A percentile compares a stretch with the other conserved stretches of the same genome.
These are phyloP conservation scores for Pseudogymnoascus sp. DNA, from an alignment of 2,329 filamentous ascomycete genomes.

Conservation along the genomic window DNA sequence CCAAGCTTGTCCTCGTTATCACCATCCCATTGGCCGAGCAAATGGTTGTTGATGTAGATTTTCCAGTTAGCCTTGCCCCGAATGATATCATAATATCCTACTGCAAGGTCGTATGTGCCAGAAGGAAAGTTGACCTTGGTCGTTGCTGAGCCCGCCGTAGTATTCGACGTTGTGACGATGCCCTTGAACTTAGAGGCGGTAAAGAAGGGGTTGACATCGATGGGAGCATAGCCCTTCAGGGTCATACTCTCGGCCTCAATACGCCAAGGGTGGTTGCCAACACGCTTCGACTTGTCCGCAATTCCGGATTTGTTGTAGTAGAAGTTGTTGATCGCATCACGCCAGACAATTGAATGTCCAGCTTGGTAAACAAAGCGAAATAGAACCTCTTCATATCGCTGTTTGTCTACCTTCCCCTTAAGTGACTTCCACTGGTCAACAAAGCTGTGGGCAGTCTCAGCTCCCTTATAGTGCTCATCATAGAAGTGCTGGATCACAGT, in stretches of 20 bases:
- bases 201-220: conserved; percentile 49
- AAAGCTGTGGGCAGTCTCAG: conserved; percentile 53
- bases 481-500: conserved; percentile 63
- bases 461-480: conserved; percentile 52
- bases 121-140: conserved; percentile 39
- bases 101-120: conserved; percentile 53
- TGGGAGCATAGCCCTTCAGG: conserved; percentile 47
- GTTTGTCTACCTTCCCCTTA: conserved; percentile 46
- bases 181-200: conserved; percentile 47
- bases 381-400: conserved; percentile 50
- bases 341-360: conserved; percentile 62
- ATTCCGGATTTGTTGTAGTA: conserved; percentile 55
- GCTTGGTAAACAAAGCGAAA: conserved; percentile 57
- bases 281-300: conserved; percentile 45
- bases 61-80: conserved; percentile 50
- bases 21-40: conserved; percentile 51
- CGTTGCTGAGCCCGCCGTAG: conserved; percentile 41
- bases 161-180: conserved; percentile 48
- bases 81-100: conserved; percentile 59
- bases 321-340: conserved; percentile 58
- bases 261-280: conserved; percentile 54
- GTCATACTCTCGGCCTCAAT: conserved; percentile 61
- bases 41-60: conserved; percentile 43
- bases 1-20: conserved; percentile 52
- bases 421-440: conserved; percentile 45